Percentiles rank a stretch among this genome's conserved stretches.
Evolutionary conservation across 2,329 filamentous ascomycete species (phyloP).

Genomic region (Penicillium occitanis): DNA sequence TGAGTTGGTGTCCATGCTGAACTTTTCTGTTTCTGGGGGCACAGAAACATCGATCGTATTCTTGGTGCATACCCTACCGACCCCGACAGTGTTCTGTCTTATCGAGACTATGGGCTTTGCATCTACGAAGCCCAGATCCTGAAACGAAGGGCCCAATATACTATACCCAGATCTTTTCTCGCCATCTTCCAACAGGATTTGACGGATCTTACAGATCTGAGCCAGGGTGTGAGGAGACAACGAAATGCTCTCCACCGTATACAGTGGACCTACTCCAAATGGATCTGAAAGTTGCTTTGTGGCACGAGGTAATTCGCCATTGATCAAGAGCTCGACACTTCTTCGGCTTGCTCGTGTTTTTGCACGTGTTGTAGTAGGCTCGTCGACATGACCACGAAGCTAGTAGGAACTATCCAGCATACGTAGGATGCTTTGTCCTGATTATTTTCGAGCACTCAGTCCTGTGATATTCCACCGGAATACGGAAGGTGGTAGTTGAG

Average conservation of each 20-base stretch:
- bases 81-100: constrained; percentile 73
- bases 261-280: constrained; percentile 84
- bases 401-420: not conserved
- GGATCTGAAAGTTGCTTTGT: constrained; percentile 48
- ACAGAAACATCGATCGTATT: constrained; percentile 77
- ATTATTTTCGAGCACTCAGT: not conserved
- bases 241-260: constrained; percentile 77
- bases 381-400: not conserved
- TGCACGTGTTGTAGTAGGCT: not conserved
- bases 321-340: not conserved
- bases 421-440: not conserved
- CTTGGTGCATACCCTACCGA: constrained; percentile 67
- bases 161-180: constrained; percentile 73
- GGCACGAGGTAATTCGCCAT: not conserved
- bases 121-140: constrained; percentile 87
- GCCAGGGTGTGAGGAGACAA: constrained; percentile 74
- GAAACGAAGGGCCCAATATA: constrained; percentile 63
- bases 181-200: constrained; percentile 88
- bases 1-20: not conserved
- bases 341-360: not conserved
- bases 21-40: not conserved
- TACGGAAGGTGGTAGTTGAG: no score
- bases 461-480: not conserved
- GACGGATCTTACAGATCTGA: constrained; percentile 77
- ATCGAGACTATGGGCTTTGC: constrained; percentile 88